These are phyloP conservation scores for Metschnikowia vanudenii DNA, from an alignment of 805 yeast genomes.

Conservation along the genomic window DNA sequence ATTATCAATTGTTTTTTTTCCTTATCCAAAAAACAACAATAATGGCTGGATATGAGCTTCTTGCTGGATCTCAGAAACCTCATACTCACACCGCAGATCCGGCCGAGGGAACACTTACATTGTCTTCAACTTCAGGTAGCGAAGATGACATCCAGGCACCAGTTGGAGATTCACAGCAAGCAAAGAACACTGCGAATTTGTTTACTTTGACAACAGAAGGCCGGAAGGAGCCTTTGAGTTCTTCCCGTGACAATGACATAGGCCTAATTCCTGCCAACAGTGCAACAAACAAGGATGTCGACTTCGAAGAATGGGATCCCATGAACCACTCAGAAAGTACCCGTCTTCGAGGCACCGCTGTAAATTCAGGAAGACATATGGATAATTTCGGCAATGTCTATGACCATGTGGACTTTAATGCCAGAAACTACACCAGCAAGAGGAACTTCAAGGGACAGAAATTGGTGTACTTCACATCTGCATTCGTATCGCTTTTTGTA, in stretches of 20 bases:
- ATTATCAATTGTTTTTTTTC: not conserved
- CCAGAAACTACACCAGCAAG: constrained; percentile 30
- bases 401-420: constrained; percentile 37
- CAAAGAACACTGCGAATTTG: not conserved
- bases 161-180: not conserved
- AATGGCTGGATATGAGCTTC: constrained; percentile 7
- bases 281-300: constrained; percentile 10
- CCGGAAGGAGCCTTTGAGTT: not conserved
- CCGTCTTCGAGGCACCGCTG: constrained; percentile 7
- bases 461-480: constrained; percentile 44
- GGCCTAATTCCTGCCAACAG: not conserved
- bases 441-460: constrained; percentile 38
- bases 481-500: constrained; percentile 44
- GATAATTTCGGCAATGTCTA: constrained; percentile 38
- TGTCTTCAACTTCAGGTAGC: constrained; percentile 4
- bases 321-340: constrained; percentile 13
- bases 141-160: not conserved
- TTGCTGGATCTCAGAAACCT: not conserved
- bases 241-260: not conserved
- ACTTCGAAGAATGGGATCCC: constrained; percentile 17
- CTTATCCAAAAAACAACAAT: not conserved
- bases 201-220: not conserved
- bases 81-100: not conserved
- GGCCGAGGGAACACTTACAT: constrained; percentile 1
- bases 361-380: constrained; percentile 4